phyloP scores from a whole-genome alignment of 164 flowering plant species.

The Cinnamomum chago region DNA sequence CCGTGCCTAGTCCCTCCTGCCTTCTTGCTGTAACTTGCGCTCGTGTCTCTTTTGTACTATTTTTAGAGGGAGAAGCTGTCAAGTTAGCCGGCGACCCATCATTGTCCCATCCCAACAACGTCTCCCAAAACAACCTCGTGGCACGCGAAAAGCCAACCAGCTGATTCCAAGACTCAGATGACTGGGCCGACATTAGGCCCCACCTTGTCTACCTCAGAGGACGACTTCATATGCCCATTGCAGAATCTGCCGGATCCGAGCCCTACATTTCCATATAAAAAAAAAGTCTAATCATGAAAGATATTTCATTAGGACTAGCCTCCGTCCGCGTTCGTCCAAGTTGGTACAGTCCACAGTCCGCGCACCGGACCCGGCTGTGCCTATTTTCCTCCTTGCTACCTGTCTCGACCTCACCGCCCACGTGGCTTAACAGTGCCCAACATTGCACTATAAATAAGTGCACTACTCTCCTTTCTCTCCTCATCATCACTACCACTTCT shows the following conservation, averaged over 20 bases:
- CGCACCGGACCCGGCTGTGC: background rate
- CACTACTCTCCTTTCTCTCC: no score
- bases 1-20: no score
- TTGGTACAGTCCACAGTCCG: background rate
- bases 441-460: background rate
- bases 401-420: background rate
- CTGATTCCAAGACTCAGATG: slow-evolving; percentile 11
- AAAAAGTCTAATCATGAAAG: no score
- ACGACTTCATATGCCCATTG: background rate
- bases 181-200: slow-evolving; percentile 41
- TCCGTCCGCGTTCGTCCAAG: slow-evolving; percentile 13
- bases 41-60: background rate
- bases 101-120: slow-evolving; percentile 38
- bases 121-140: slow-evolving; percentile 26
- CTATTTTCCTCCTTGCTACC: background rate
- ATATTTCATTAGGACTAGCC: background rate
- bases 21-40: no score
- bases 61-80: background rate
- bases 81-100: slow-evolving; percentile 37
- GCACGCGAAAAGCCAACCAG: slow-evolving; percentile 2
- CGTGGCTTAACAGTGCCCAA: background rate
- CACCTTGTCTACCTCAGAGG: slow-evolving; percentile 22
- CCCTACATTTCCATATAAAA: background rate
- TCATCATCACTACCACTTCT: no score
- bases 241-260: background rate